Evolutionary conservation across 306 rosid genomes (phyloP), one percentile per base, ranked within the genome.

Genomic region (Castanea crenata): DNA sequence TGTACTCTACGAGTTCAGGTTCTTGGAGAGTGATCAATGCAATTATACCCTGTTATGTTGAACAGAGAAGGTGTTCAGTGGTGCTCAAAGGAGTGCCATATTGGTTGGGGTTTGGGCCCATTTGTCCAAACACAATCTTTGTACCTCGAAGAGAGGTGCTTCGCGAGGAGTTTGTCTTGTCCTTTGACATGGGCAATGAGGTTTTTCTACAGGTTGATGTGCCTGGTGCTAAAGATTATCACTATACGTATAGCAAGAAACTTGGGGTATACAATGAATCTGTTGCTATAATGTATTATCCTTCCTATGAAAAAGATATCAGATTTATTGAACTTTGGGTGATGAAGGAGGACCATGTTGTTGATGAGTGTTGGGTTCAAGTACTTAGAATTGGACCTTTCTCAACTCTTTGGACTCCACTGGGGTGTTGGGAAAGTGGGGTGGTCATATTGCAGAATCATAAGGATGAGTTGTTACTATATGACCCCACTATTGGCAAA

Each of bases 141-240:
- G 38, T 7, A 29, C 69, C 16, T 0, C 38, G 5, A 49, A 49
- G 35, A 5, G 69, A 11, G n/a, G 62, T 19, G 14, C 23, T 19
- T 31, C 35, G 35, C 0, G 13, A 46, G 1, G 57, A 73, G 76
- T 54, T 54, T 29, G 38, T 73, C 13, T n/a, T 73, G 6, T 73
- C 64, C 25, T 73, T 73, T 52, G 76, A 73, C 76, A 73, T 73
- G 76, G 76, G 41, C 1, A 27, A 55, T 25, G 76, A 73, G 46
- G 46, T 18, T 19, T 74, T 74, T 13, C 18, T 27, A 11, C 41
- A 11, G 62, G 10, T 56, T 29, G 51, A 35, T 35, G 52, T 74
- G n/a, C 77, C 77, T 1, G 25, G 14, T 19, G 16, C 52, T 16
- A 12, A 35, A 67, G 72, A 49, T 27, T 56, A 44, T 13, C 8